Evolutionary conservation across 1,139 yeast genomes (phyloP), one percentile per base, ranked within the genome.

Genomic region (Blastobotrys raffinosifermentans): DNA sequence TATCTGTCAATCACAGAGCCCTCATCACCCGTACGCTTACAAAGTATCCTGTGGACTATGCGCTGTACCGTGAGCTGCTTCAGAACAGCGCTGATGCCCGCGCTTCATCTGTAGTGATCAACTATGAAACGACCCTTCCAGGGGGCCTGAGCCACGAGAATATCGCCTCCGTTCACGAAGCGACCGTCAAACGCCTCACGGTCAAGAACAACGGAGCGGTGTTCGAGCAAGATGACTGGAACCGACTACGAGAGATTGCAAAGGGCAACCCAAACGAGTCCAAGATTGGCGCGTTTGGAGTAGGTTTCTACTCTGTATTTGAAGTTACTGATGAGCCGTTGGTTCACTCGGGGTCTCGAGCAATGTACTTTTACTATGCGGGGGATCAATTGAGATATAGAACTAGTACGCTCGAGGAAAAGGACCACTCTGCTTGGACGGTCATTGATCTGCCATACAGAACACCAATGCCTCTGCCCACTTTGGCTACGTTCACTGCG

Each of bases 271-370:
- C 98, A 42, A 96, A 91, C 66, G 97, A 89, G 47, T 80, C 95
- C 44, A 91, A 91, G 86, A 91, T 91, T 67, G 98, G 98, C 72
- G 97, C 94, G 63, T 91, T 91, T 74, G 98, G 98, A 73, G 97
- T 91, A 50, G 98, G 98, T 66, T 91, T 91, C 79, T 91, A 91
- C 77, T 89, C 97, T 30, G 78, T 89, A 50, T 91, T 91, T 77
- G 85, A 91, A 70, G 93, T 91, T 58, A 96, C 97, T 51, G 97
- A 91, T 66, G 63, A 62, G 43, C 70, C 70, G 2, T 51, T 65
- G 18, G 70, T 65, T 2, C 63, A 61, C 33, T 65, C 69, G 2
- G 69, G 69, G 10, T 40, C 44, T 15, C 48, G 57, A 1, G 58
- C 62, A 18, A 62, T 64, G 66, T 54, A 58, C 2, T 66, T 65